Evolutionary conservation across 306 rosid species (phyloP), one percentile per base, ranked within the genome.

Genomic region (Lathyrus sativus): DNA sequence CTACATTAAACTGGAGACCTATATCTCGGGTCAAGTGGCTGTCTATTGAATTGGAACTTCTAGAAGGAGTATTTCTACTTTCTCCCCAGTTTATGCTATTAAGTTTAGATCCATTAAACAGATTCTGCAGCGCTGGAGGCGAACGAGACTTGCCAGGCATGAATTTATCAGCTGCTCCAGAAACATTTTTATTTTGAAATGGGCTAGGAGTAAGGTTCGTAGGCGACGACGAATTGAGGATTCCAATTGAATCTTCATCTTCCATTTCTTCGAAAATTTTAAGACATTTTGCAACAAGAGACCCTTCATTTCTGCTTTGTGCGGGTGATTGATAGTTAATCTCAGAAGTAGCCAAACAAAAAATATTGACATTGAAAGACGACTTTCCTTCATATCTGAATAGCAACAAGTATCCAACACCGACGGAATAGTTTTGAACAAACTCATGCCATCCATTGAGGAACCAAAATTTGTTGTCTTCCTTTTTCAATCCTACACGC

Each of bases 351-450:
- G 74, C 81, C 82, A 91, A 71, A 76, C 84, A 86, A 62, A 77
- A 93, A 29, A 89, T 79, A 70, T 79, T 78, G 73, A 95, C 92
- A 75, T 56, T 75, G 88, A 95, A 90, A 41, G 85, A 39, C 0
- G 99, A 85, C 79, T 76, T 86, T 50, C 99, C 96, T 76, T 85
- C 88, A 2, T 85, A 90, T 88, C 85, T 83, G 88, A 95, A 95
- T 50, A 84, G 70, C 68, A 95, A 72, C 46, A 95, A 72, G 87
- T 84, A 84, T 65, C 99, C 97, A 43, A 73, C 79, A 28, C 86
- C 79, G 38, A 95, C 80, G 38, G 90, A 77, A 76, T 88, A 87
- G 71, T 74, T 83, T 44, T 87, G 90, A 68, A 81, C 68, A 71
- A 95, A 95, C 13, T 86, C 96, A 51, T 82, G 84, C 99, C 99